Conservation (phyloP, 306 rosid genomes). For the Cajanus cajan region DNA sequence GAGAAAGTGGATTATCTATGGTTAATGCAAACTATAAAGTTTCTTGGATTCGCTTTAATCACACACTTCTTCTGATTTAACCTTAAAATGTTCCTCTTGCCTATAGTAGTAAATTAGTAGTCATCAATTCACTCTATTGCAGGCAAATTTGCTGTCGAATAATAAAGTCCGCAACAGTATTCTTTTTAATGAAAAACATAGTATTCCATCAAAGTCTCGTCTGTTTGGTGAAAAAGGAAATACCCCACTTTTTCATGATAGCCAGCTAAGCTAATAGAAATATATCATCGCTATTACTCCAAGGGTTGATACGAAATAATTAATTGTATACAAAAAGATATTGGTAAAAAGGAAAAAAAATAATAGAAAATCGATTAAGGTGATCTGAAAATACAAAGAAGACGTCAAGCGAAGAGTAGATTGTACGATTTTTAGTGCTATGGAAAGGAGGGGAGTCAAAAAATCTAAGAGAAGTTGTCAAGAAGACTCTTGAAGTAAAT, state of each 20-base stretch:
- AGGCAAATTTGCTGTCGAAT: background rate
- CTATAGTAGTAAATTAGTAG: background rate
- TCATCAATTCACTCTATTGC: constrained; percentile 3
- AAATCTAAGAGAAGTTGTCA: background rate
- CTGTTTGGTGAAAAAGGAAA: constrained; percentile 16
- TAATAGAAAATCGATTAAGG: background rate
- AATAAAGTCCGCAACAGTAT: constrained; percentile 8
- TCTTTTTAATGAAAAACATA: constrained; percentile 15
- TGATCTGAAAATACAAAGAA: background rate
- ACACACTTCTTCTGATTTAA: constrained; percentile 20
- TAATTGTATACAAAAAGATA: background rate
- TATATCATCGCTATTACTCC: background rate
- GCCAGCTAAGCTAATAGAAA: background rate
- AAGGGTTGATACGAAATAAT: background rate
- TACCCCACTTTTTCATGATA: constrained; percentile 25
- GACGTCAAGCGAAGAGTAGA: background rate
- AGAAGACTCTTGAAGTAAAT: background rate
- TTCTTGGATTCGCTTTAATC: background rate
- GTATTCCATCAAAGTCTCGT: constrained; percentile 17
- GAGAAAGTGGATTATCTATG: background rate
- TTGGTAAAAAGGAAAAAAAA: background rate
- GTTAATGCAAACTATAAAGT: constrained; percentile 10
- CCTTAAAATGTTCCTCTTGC: constrained; percentile 4
- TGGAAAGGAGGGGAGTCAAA: background rate
- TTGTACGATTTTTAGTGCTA: background rate